Conservation (phyloP, 2,329 filamentous ascomycete species). For the Epichloe brachyelytri region DNA sequence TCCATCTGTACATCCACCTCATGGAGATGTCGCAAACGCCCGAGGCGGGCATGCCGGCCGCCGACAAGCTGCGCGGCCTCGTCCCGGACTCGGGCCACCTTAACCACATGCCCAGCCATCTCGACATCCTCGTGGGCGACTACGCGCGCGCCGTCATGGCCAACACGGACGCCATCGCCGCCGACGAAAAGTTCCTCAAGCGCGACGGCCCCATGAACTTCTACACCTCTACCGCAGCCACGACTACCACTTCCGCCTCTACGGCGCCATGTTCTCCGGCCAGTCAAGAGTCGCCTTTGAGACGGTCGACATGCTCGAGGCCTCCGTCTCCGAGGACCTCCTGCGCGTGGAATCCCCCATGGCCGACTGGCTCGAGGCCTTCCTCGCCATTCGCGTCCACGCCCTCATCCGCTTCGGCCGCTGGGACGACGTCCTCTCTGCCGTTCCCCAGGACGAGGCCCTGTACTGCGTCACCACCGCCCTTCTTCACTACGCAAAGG, state of each 20-base stretch:
- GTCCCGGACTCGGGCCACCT: slow-evolving; percentile 60
- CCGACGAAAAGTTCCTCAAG: slow-evolving; percentile 53
- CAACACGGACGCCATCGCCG: slow-evolving; percentile 52
- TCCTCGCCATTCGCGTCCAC: slow-evolving; percentile 54
- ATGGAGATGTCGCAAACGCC: slow-evolving; percentile 64
- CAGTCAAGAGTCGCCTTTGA: slow-evolving; percentile 49
- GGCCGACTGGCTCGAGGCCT: slow-evolving; percentile 68
- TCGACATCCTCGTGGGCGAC: slow-evolving; percentile 62
- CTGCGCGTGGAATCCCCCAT: slow-evolving; percentile 55
- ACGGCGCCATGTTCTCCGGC: slow-evolving; percentile 66
- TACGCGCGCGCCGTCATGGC: slow-evolving; percentile 53
- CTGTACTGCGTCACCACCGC: slow-evolving; percentile 61
- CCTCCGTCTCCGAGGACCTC: slow-evolving; percentile 47
- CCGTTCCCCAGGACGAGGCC: slow-evolving; percentile 37
- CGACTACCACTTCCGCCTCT: slow-evolving; percentile 62
- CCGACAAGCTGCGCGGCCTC: slow-evolving; percentile 49
- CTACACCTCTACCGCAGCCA: slow-evolving; percentile 68
- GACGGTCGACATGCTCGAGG: slow-evolving; percentile 45
- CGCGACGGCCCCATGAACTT: slow-evolving; percentile 52
- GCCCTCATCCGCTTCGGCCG: slow-evolving; percentile 59
- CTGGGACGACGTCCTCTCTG: slow-evolving; percentile 54
- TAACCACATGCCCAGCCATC: slow-evolving; percentile 65
- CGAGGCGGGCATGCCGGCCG: slow-evolving; percentile 46
- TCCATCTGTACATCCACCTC: slow-evolving; percentile 66
- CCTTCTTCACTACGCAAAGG: slow-evolving; percentile 54